These are phyloP conservation scores for Cadophora sp. DNA, from an alignment of 2,329 filamentous ascomycete genomes.

Conservation along the genomic window DNA sequence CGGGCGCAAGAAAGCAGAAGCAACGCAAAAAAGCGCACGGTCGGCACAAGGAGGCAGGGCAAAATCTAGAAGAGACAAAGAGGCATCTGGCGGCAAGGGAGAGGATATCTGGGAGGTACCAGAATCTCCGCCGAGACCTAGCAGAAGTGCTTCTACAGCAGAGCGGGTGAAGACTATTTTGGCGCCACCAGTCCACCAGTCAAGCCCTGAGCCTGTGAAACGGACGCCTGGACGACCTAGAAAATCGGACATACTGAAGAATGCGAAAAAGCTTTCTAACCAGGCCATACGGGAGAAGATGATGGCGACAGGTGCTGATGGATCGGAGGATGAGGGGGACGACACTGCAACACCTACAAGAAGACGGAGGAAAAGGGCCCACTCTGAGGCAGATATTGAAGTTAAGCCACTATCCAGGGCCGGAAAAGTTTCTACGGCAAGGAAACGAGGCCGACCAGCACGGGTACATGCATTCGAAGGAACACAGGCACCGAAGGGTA, in stretches of 20 bases:
- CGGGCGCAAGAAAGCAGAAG: constrained; percentile 2
- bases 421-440: constrained; percentile 5
- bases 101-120: constrained; percentile 32
- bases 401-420: neutral
- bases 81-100: neutral
- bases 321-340: constrained; percentile 14
- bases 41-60: constrained; percentile 13
- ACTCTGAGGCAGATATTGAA: neutral
- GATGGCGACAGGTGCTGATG: constrained; percentile 15
- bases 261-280: constrained; percentile 31
- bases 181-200: constrained; percentile 11
- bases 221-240: constrained; percentile 28
- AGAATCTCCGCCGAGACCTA: constrained; percentile 15
- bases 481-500: constrained; percentile 53
- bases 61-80: constrained; percentile 14
- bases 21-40: constrained; percentile 20
- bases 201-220: constrained; percentile 13
- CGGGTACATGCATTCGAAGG: constrained; percentile 4
- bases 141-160: constrained; percentile 15
- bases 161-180: constrained; percentile 24
- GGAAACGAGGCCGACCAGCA: constrained; percentile 31
- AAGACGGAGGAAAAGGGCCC: constrained; percentile 2
- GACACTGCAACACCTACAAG: constrained; percentile 15
- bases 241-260: constrained; percentile 34
- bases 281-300: constrained; percentile 31